Percentiles rank a stretch among this genome's conserved stretches.
These are phyloP conservation scores for Yarrowia alimentaria DNA, from an alignment of 805 yeast genomes.

Conservation along the genomic window DNA sequence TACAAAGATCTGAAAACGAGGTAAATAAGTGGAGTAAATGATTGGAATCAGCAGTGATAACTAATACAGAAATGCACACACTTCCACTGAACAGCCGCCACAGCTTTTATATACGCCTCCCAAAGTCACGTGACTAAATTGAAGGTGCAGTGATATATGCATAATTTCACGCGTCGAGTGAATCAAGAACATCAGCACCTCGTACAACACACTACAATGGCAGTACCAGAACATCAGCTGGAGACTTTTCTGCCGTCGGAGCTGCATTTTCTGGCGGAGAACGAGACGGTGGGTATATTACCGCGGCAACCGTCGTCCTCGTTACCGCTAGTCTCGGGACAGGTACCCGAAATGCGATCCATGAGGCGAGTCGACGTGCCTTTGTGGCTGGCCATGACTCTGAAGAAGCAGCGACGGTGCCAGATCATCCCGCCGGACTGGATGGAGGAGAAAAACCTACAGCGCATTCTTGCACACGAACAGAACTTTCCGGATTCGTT, in stretches of 20 bases:
- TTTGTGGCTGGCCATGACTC: constrained; percentile 79
- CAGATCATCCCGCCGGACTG: constrained; percentile 83
- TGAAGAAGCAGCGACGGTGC: constrained; percentile 83
- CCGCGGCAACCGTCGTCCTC: no score
- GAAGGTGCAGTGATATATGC: background rate
- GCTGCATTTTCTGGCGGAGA: constrained; percentile 80
- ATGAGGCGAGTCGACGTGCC: no score
- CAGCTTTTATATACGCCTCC: no score
- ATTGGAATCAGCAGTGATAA: no score
- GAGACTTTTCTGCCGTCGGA: constrained; percentile 70
- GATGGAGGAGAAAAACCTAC: constrained; percentile 59
- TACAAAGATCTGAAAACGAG: no score
- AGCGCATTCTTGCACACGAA: constrained; percentile 65
- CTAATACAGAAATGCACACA: no score
- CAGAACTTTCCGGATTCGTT: constrained; percentile 56
- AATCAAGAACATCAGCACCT: constrained; percentile 41
- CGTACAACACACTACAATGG: constrained; percentile 45
- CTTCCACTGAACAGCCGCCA: no score
- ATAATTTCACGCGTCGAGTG: no score
- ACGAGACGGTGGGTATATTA: constrained; percentile 66
- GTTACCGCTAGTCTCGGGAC: no score
- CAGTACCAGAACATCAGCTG: constrained; percentile 56
- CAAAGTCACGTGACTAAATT: no score
- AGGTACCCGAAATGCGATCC: constrained; percentile 64
- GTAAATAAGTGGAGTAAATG: no score